Base-by-base conservation (phyloP, 345 rosid species). In the Eucalyptus melliodora region DNA sequence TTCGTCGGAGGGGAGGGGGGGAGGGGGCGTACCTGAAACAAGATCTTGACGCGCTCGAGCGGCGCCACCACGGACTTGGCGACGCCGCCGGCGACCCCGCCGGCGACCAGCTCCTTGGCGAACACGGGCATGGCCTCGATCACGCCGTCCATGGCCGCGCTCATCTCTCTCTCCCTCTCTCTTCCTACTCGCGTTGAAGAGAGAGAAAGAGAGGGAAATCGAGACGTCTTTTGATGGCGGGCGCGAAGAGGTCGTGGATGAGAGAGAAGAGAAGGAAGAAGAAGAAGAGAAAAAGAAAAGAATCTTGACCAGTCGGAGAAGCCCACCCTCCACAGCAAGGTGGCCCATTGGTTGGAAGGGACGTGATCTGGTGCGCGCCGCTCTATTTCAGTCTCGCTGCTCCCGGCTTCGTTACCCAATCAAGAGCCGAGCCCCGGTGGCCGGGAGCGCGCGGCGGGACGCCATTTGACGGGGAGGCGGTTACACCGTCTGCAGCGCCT, bases 61-160 rank as follows among this genome's bases (percentile, higher is more conserved):
- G 99, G 99, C 88, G 99, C 99, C 30, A 97, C 99, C 87, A 89
- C 96, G 27, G 96, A 87, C 92, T 97, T 97, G 47, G 98, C 99
- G 65, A 96, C 80, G 50, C 99, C 99, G 26, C 99, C 98, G 65
- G 99, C 97, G 87, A 95, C 95, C 21, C 99, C 99, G 14, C 99
- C 98, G 56, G 99, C 97, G 31, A 97, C 92, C 88, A 97, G 95
- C 92, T 97, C 98, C 92, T 96, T 96, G 1, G 96, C 94, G 90
- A 96, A 96, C 85, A 96, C 86, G 59, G 99, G 98, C 95, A 96
- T 94, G 87, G 94, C 91, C 12, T 95, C 98, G 90, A 96, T 90
- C 40, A 95, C 87, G 87, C 93, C 96, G 81, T 93, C 95, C 23
- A 93, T 87, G 45, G 89, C 89, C 90, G 88, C 34, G 67, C 31